Percentiles rank a stretch among this genome's conserved stretches.
phyloP scores from a whole-genome alignment of 2,329 filamentous ascomycete species.

The Triangularia verruculosa region DNA sequence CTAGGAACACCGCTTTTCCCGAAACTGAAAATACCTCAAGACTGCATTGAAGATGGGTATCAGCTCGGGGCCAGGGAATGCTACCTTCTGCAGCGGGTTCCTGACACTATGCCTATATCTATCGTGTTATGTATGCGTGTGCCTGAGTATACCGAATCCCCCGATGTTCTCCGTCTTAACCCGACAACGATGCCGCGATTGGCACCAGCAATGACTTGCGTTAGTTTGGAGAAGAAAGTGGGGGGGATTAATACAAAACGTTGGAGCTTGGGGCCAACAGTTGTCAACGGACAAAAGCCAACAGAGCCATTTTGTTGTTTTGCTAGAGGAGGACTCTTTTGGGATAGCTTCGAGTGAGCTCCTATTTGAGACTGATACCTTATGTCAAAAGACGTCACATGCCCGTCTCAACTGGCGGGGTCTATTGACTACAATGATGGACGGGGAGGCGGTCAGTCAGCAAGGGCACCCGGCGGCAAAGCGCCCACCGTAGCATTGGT shows the following conservation, averaged over 20 bases:
- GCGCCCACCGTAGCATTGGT: neutral
- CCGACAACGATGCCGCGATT: neutral
- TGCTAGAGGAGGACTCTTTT: neutral
- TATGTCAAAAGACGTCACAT: neutral
- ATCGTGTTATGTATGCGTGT: neutral
- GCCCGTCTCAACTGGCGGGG: too few relatives aligned
- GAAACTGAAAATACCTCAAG: neutral
- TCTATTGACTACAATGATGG: too few relatives aligned
- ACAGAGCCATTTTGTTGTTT: neutral
- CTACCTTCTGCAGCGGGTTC: neutral
- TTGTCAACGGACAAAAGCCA: constrained; percentile 4
- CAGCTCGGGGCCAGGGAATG: neutral
- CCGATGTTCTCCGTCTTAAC: neutral
- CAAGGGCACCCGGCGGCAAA: neutral
- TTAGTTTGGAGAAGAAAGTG: neutral
- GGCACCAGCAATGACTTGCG: neutral
- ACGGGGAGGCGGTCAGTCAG: neutral
- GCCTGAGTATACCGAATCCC: neutral
- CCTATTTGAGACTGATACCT: neutral
- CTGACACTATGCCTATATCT: neutral
- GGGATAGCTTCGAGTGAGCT: neutral
- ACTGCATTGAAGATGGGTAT: neutral
- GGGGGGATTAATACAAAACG: neutral
- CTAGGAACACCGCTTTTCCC: neutral
- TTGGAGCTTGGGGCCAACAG: neutral